Conservation (phyloP, 1,139 yeast species). For the Scheffersomyces lignicola region DNA sequence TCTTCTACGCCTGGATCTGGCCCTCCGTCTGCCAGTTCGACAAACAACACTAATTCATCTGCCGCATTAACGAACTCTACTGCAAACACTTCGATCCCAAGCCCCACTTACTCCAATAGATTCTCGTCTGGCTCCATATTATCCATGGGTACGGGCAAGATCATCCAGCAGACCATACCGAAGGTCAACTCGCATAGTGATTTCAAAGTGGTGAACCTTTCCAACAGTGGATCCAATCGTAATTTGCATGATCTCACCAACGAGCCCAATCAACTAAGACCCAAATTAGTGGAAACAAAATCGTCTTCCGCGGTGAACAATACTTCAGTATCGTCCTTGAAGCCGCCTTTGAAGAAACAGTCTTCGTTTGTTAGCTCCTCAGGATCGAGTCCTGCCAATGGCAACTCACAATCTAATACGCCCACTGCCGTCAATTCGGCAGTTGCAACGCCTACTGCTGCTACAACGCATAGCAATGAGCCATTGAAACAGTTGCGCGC, state of each 20-base stretch:
- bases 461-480: conserved; percentile 35
- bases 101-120: conserved; percentile 43
- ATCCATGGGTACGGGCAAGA: conserved; percentile 46
- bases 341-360: not conserved
- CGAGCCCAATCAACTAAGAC: conserved; percentile 16
- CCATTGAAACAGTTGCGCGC: conserved; percentile 86
- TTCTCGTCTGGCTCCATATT: conserved; percentile 41
- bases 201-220: conserved; percentile 1
- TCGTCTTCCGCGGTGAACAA: conserved; percentile 12
- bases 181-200: conserved; percentile 11
- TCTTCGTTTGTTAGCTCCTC: not conserved
- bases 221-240: conserved; percentile 5
- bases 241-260: not conserved
- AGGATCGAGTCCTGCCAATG: not conserved
- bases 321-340: not conserved
- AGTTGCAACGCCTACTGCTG: conserved; percentile 6
- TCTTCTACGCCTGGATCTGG: not conserved
- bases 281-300: conserved; percentile 34
- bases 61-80: not conserved
- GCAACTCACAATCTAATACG: not conserved
- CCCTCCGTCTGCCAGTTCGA: not conserved
- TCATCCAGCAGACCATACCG: conserved; percentile 31
- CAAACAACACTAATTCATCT: not conserved
- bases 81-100: conserved; percentile 19
- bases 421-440: conserved; percentile 6